Evolutionary conservation across 2,329 filamentous ascomycete species (phyloP).

Genomic region (Amphichorda felina): DNA sequence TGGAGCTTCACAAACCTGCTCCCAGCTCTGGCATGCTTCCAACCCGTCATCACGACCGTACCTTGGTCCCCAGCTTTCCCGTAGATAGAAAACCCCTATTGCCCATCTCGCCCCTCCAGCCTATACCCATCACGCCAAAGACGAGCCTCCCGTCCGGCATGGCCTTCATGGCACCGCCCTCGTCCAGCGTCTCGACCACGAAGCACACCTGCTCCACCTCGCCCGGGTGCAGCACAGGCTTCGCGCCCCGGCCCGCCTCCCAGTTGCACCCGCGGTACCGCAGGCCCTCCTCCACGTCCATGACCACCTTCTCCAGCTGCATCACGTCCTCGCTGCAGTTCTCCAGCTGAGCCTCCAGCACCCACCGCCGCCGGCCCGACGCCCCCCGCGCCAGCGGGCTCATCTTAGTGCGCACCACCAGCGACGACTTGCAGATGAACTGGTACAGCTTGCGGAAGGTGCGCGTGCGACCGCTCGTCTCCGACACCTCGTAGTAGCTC

Average conservation of each 20-base stretch:
- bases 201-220: constrained; percentile 59
- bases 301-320: constrained; percentile 55
- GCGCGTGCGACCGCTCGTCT: constrained; percentile 57
- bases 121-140: constrained; percentile 73
- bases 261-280: constrained; percentile 45
- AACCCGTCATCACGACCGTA: not conserved
- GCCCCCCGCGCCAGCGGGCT: constrained; percentile 38
- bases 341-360: constrained; percentile 88
- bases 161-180: constrained; percentile 27
- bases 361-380: constrained; percentile 36
- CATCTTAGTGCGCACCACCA: constrained; percentile 86
- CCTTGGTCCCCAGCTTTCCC: constrained; percentile 57
- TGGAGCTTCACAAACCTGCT: too few relatives aligned
- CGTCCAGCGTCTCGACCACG: constrained; percentile 31
- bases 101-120: constrained; percentile 85
- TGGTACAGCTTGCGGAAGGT: constrained; percentile 95
- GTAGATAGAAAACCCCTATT: constrained; percentile 81
- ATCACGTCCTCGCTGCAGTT: constrained; percentile 82
- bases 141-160: constrained; percentile 45
- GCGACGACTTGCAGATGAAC: constrained; percentile 81
- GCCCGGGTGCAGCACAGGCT: constrained; percentile 46
- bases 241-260: constrained; percentile 28
- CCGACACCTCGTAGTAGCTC: constrained; percentile 80
- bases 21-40: too few relatives aligned
- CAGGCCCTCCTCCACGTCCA: constrained; percentile 41